Percentiles rank a stretch among this genome's conserved stretches.
Evolutionary conservation across 306 rosid genomes (phyloP).

Genomic region (Prunus dulcis): DNA sequence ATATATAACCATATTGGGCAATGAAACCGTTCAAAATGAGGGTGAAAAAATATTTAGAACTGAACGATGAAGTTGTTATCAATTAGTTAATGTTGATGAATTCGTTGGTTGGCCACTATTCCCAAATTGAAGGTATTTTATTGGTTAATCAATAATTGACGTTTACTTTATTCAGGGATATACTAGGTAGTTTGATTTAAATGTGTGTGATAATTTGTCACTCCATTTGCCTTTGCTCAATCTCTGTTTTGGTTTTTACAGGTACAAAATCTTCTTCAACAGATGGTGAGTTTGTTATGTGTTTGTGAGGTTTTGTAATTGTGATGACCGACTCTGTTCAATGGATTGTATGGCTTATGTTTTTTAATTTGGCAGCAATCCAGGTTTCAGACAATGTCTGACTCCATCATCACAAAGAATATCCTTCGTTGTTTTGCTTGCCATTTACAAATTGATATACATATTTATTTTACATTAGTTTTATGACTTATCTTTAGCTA

Average conservation of each 20-base stretch:
- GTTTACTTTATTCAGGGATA: neutral
- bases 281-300: constrained; percentile 43
- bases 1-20: neutral
- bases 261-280: constrained; percentile 55
- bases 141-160: neutral
- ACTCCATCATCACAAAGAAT: constrained; percentile 50
- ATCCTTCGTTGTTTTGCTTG: constrained; percentile 36
- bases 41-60: neutral
- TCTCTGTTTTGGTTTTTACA: constrained; percentile 20
- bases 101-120: neutral
- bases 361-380: constrained; percentile 38
- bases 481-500: neutral
- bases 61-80: neutral
- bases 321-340: neutral
- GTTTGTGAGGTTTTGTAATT: constrained; percentile 12
- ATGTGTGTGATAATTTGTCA: no score
- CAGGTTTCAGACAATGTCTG: constrained; percentile 55
- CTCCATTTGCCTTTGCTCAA: constrained; percentile 10
- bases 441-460: neutral
- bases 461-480: neutral
- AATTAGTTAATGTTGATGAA: neutral
- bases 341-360: constrained; percentile 8
- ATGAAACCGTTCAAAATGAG: neutral
- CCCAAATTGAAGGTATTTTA: neutral
- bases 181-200: neutral